Evolutionary conservation across 139 green algal species (phyloP).

Genomic region (Zygnema circumcarinatum): DNA sequence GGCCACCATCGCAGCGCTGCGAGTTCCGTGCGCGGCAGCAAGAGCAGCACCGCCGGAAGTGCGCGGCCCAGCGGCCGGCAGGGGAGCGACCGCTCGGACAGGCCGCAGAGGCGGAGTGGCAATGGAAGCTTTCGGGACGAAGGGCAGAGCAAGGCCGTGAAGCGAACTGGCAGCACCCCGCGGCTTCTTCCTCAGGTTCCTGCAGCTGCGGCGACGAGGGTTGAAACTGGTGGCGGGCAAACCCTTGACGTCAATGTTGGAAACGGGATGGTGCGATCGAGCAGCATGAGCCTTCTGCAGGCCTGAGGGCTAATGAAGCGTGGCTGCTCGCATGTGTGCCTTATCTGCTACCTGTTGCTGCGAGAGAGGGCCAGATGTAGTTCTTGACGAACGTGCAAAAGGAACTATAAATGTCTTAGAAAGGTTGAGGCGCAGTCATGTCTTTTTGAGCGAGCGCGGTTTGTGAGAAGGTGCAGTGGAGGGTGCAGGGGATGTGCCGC

Average conservation of each 20-base stretch:
- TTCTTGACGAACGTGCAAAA: too few species aligned
- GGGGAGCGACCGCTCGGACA: not conserved
- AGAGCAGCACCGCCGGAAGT: not conserved
- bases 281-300: not conserved
- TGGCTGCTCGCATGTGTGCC: too few species aligned
- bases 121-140: too few species aligned
- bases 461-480: too few species aligned
- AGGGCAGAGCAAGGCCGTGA: too few species aligned
- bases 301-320: not conserved
- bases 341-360: too few species aligned
- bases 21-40: not conserved
- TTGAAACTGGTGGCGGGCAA: not conserved
- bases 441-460: too few species aligned
- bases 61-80: not conserved
- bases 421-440: too few species aligned
- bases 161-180: not conserved
- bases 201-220: not conserved
- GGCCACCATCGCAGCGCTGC: not conserved
- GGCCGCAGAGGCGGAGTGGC: not conserved
- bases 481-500: too few species aligned
- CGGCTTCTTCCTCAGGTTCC: not conserved
- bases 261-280: not conserved
- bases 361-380: too few species aligned
- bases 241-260: not conserved
- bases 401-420: too few species aligned